Evolutionary conservation across 78 protist species (phyloP).

Genomic region (Dictyostelium intermedium): DNA sequence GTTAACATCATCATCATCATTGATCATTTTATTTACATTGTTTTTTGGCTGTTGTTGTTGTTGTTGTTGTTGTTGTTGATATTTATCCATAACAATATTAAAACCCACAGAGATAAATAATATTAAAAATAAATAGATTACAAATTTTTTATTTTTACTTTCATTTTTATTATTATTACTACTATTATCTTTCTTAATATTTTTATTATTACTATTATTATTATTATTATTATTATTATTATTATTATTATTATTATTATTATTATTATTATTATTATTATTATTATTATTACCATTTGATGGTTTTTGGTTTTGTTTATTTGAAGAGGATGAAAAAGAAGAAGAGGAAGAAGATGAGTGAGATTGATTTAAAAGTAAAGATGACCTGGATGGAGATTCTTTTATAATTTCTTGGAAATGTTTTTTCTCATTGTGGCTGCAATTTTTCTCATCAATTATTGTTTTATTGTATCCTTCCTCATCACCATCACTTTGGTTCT

Average conservation of each 20-base stretch:
- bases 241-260: not conserved
- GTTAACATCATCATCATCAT: too few species aligned
- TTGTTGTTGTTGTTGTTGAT: too few species aligned
- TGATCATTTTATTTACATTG: not conserved
- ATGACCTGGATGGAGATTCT: not conserved
- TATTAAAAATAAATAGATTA: not conserved
- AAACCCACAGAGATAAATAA: not conserved
- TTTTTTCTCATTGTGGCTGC: not conserved
- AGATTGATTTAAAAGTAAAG: not conserved
- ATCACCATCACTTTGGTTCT: not conserved
- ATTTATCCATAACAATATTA: not conserved
- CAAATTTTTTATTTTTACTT: not conserved
- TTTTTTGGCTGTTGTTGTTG: not conserved
- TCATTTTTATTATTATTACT: not conserved
- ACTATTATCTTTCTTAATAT: not conserved
- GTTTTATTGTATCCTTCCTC: too few species aligned
- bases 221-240: not conserved
- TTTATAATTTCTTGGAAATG: not conserved
- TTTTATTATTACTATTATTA: too few species aligned
- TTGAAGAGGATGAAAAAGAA: not conserved
- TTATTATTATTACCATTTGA: not conserved
- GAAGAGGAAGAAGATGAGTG: not conserved
- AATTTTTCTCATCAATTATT: too few species aligned
- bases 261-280: not conserved
- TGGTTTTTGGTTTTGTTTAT: not conserved